Evolutionary conservation across 257 asterid genomes (phyloP), one percentile per base, ranked within the genome.

Genomic region (Solanum pinnatisectum): DNA sequence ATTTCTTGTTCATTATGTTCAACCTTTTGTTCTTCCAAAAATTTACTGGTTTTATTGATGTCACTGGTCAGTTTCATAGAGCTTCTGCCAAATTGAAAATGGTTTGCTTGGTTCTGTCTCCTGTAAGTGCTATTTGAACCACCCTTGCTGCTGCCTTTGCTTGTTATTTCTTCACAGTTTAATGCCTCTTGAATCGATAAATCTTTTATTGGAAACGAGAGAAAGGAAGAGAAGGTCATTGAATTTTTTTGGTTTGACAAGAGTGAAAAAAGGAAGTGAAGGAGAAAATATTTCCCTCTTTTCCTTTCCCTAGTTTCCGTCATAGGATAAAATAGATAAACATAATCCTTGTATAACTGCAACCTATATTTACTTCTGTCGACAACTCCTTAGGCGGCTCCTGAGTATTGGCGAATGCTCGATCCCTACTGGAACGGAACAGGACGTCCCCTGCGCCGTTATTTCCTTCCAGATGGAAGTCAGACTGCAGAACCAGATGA

Each of bases 381-480:
- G 22, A 6, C 14, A 10, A 30, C 68, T 46, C 70, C 85, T 88
- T 93, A 96, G 98, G 93, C 77, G 0, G 98, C 98, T 33, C 96
- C 99, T 2, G 89, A 72, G 6, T 96, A 94, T 88, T 96, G 98
- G 98, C 91, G 94, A 30, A 91, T 92, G 72, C 93, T 94, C 27
- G 99, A 95, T 88, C 98, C 98, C 1, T 93, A 88, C 89, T 95
- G 99, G 99, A 87, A 76, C 0, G 96, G 95, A 23, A 84, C 73
- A 2, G 98, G 96, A 6, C 16, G 85, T 20, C 90, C 88, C 1
- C 88, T 95, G 96, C 93, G 92, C 13, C 94, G 98, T 5, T 92
- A 91, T 92, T 96, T 96, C 94, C 98, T 92, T 87, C 93, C 86
- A 2, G 99, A 96, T 83, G 99, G 98, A 49, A 96, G 95, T 93